Evolutionary conservation across 2,329 filamentous ascomycete genomes (phyloP).

Genomic region (Myrmaecium sp.): DNA sequence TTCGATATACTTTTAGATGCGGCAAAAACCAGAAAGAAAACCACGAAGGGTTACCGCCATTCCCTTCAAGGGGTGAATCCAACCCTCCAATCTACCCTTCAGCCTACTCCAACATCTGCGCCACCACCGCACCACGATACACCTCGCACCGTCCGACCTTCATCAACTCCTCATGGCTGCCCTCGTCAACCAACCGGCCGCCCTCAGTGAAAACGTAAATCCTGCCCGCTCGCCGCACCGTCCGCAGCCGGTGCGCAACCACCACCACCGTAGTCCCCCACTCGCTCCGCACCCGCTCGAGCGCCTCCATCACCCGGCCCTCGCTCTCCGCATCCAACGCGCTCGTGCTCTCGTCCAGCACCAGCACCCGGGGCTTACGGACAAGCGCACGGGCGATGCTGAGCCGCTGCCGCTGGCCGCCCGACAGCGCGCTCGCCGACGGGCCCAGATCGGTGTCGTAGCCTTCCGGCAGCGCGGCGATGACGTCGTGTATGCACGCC

Average conservation of each 20-base stretch:
- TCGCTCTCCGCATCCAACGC: slow-evolving; percentile 27
- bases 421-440: slow-evolving; percentile 24
- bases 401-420: slow-evolving; percentile 25
- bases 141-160: slow-evolving; percentile 30
- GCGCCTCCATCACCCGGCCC: slow-evolving; percentile 20
- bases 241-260: slow-evolving; percentile 27
- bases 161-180: slow-evolving; percentile 32
- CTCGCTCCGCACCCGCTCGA: slow-evolving; percentile 18
- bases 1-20: no score
- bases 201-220: slow-evolving; percentile 30
- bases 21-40: no score
- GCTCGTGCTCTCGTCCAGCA: slow-evolving; percentile 27
- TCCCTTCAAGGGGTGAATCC: background rate
- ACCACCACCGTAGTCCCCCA: slow-evolving; percentile 24
- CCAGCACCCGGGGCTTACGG: slow-evolving; percentile 23
- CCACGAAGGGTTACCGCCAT: no score
- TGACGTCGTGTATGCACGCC: slow-evolving; percentile 55
- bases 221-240: slow-evolving; percentile 24
- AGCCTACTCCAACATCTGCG: slow-evolving; percentile 32
- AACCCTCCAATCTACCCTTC: slow-evolving; percentile 9
- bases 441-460: slow-evolving; percentile 41
- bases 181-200: slow-evolving; percentile 30
- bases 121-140: slow-evolving; percentile 32
- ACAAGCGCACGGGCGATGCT: slow-evolving; percentile 27
- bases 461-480: slow-evolving; percentile 43